Evolutionary conservation across 495 filamentous ascomycete species (phyloP).

Genomic region (Penicillium paradoxum): DNA sequence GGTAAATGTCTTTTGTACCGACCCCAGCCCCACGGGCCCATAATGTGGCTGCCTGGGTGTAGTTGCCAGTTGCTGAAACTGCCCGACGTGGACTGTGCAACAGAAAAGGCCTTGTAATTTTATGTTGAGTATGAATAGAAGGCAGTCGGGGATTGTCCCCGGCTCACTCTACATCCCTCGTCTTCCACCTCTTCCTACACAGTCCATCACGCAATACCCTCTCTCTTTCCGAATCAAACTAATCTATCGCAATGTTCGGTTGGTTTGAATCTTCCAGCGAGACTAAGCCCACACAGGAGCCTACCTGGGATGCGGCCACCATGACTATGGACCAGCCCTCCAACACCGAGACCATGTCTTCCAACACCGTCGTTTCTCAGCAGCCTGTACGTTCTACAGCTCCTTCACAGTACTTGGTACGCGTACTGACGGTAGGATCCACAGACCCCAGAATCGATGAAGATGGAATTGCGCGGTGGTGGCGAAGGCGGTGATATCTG

Average conservation of each 20-base stretch:
- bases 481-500: constrained; percentile 7
- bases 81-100: neutral
- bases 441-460: constrained; percentile 1
- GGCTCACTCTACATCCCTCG: neutral
- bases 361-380: neutral
- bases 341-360: constrained; percentile 1
- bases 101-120: neutral
- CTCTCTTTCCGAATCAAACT: neutral
- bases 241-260: neutral
- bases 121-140: neutral
- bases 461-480: constrained; percentile 8
- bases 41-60: neutral
- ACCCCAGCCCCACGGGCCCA: neutral
- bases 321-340: constrained; percentile 4
- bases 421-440: neutral
- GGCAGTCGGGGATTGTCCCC: neutral
- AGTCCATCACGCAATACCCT: neutral
- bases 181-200: neutral
- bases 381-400: neutral
- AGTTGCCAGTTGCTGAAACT: neutral
- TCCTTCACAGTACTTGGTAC: neutral
- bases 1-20: neutral
- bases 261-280: constrained; percentile 8
- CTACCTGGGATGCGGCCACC: constrained; percentile 1
- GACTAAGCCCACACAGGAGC: neutral